Evolutionary conservation across 495 filamentous ascomycete species (phyloP), one percentile per base, ranked within the genome.

Genomic region (Hyaloscypha hepaticicola): DNA sequence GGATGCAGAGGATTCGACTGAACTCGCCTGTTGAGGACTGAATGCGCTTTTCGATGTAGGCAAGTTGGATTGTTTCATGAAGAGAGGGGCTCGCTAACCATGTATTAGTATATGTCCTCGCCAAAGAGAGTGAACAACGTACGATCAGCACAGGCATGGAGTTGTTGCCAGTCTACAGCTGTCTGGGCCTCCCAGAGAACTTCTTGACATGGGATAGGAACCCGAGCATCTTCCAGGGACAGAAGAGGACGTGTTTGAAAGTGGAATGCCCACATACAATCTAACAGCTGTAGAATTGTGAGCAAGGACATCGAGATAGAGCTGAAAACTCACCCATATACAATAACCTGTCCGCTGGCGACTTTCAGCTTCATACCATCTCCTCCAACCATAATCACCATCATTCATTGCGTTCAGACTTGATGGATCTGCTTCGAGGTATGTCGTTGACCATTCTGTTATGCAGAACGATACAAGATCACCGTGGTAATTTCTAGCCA

Each of bases 41-140:
- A 8, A 82, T 70, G 50, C 64, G 73, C 69, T 84, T 83, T 67
- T 85, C 82, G 28, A 83, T 77, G 64, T 83, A 83, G 26, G 81
- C 63, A 5, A 75, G 75, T 34, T 83, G 75, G 14, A 80, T 71
- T 25, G 80, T 76, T 52, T 75, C 67, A 48, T 78, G 77, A 7
- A 84, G 72, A 26, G 80, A 79, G 41, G 77, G 70, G 14, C 72
- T 74, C 50, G 64, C 74, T 74, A 59, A 31, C 1, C 27, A 12
- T 26, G 5, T 14, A 41, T 38, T 41, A 52, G 72, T 45, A 70
- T 63, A 53, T 34, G 45, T 48, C n/a, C 29, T 19, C 16, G 51
- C 28, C 29, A 26, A 45, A 29, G 19, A 24, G 14, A 50, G 50
- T 22, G 7, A 38, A 60, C 12, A 16, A 50, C 33, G 19, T 50